These are phyloP conservation scores for Auxenochlorella pyrenoidosa DNA, from an alignment of 139 green algal genomes.

Conservation along the genomic window DNA sequence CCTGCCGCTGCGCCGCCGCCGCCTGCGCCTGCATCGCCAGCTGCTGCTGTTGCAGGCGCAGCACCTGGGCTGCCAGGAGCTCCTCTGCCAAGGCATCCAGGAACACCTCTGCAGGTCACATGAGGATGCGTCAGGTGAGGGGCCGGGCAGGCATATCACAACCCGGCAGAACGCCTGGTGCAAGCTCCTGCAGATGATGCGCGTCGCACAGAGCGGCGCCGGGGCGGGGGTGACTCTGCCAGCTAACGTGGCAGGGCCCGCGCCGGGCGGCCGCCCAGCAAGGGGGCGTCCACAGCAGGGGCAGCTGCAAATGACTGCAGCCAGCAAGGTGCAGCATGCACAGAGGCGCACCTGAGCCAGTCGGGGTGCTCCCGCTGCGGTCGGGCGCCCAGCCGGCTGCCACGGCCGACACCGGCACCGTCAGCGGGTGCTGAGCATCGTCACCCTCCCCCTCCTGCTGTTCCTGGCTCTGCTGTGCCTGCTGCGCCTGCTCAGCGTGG, in stretches of 20 bases:
- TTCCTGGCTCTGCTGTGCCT: background rate
- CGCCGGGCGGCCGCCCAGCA: no score
- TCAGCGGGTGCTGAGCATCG: background rate
- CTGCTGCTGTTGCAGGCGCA: constrained; percentile 5
- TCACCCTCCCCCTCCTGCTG: background rate
- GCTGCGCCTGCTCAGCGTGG: background rate
- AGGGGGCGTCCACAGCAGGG: no score
- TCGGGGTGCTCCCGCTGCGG: constrained; percentile 5
- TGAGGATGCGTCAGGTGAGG: no score
- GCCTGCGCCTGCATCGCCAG: constrained; percentile 13
- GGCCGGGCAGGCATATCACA: no score
- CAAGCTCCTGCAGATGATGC: no score
- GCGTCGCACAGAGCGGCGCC: no score
- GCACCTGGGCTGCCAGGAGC: constrained; percentile 27
- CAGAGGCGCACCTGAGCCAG: constrained; percentile 26
- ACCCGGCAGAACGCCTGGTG: no score
- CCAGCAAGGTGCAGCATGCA: background rate
- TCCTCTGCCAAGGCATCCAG: constrained; percentile 47
- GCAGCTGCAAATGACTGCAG: no score
- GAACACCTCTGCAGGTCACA: constrained; percentile 22
- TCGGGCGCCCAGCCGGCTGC: constrained; percentile 37
- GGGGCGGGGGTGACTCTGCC: no score
- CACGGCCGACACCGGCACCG: constrained; percentile 33
- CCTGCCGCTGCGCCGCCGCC: background rate
- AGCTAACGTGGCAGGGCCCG: no score